Evolutionary conservation across 495 filamentous ascomycete species (phyloP), one percentile per base, ranked within the genome.

Genomic region (Penicillium robsamsonii): DNA sequence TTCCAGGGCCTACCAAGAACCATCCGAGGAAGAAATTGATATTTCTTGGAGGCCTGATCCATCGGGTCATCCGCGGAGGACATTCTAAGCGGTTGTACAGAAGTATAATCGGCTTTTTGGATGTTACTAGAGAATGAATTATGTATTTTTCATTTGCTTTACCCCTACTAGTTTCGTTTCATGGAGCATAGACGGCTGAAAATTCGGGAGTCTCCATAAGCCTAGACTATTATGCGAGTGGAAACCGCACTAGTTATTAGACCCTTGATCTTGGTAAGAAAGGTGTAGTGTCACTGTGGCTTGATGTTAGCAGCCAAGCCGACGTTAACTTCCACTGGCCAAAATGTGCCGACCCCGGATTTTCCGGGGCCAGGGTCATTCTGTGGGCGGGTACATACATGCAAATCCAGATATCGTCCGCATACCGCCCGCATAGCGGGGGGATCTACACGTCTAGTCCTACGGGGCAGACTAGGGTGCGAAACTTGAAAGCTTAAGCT

Each of bases 31-130:
- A 24, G 48, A 54, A 18, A 20, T 20, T 27, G 40, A 53, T 13
- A 53, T 54, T 30, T 46, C 52, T 9, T 54, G 52, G 30, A 20
- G 33, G n/a, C 52, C 52, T 17, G 52, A 54, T 54, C 52, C 52
- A 5, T 54, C 52, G 5, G 52, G 52, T 10, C 31, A 46, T 54
- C 52, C 52, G 4, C 30, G 11, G 11, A 54, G 52, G 43, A 54
- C 30, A 0, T 46, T 46, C 15, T 54, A 54, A 33, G 5, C 46
- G 9, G 29, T 43, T 17, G 49, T 27, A 30, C 17, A 30, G 17
- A 8, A 9, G 20, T 45, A 29, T 27, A 17, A 24, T 46, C 8
- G 6, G n/a, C 9, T 17, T 38, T 15, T 38, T 11, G 30, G 9
- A n/a, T 37, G 33, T 15, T 15, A n/a, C 15, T 37, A n/a, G 2